Conservation (phyloP, 768 basidiomycete genomes). For the Russula sp. region DNA sequence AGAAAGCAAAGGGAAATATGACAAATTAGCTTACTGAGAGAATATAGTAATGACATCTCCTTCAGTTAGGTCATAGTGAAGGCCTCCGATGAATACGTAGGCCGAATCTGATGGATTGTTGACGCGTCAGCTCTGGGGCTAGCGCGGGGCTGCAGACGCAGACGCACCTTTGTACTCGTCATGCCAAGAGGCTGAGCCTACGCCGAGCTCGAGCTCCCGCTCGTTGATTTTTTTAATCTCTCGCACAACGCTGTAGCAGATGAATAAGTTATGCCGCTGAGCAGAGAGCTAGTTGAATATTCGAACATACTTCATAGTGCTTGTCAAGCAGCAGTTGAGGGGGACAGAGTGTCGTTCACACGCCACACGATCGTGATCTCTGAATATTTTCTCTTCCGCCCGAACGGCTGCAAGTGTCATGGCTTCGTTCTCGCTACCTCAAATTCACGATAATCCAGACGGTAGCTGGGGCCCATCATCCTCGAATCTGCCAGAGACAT, state of each 20-base stretch:
- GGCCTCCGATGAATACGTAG: constrained; percentile 89
- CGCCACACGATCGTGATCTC: constrained; percentile 15
- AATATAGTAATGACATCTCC: constrained; percentile 97
- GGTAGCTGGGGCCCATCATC: constrained; percentile 90
- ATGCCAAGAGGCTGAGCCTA: constrained; percentile 79
- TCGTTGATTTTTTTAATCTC: constrained; percentile 95
- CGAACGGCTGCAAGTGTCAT: constrained; percentile 32
- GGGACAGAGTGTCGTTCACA: constrained; percentile 10
- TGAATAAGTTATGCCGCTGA: constrained; percentile 16
- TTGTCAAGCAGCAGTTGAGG: background rate
- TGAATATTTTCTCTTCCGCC: background rate
- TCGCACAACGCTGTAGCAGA: constrained; percentile 64
- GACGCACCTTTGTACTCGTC: constrained; percentile 82
- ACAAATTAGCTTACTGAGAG: constrained; percentile 70
- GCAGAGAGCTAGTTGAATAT: background rate
- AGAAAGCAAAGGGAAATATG: background rate
- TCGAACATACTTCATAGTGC: constrained; percentile 64
- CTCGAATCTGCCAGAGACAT: constrained; percentile 78
- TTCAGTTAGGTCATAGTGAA: constrained; percentile 86
- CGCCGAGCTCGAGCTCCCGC: constrained; percentile 75
- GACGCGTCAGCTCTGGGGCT: constrained; percentile 10
- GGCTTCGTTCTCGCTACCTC: constrained; percentile 81
- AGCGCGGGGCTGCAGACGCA: background rate
- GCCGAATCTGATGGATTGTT: constrained; percentile 66
- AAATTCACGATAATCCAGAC: constrained; percentile 87